Evolutionary conservation across 108 stramenopile species (phyloP).

Genomic region (Cylindrotheca fusiformis): DNA sequence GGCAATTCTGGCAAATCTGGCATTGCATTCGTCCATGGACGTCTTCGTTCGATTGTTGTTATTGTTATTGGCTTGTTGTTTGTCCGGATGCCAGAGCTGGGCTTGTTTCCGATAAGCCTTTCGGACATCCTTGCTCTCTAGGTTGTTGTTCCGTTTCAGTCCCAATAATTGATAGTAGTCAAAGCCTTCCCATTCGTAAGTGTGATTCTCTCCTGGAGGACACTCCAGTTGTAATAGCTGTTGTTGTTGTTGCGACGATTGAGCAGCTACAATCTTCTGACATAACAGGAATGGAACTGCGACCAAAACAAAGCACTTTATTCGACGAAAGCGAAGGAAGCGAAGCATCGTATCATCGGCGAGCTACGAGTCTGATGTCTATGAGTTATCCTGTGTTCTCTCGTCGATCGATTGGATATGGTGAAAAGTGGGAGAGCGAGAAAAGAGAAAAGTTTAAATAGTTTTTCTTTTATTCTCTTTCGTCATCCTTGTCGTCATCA

Average conservation of each 20-base stretch:
- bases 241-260: conserved; percentile 15
- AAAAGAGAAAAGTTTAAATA: too few species aligned
- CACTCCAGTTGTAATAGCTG: conserved; percentile 17
- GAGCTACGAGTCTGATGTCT: too few species aligned
- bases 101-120: conserved; percentile 77
- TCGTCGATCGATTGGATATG: too few species aligned
- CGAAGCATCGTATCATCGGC: too few species aligned
- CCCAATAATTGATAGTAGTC: conserved; percentile 51
- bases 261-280: too few species aligned
- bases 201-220: not conserved
- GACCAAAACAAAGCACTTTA: conserved; percentile 1
- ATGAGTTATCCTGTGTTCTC: too few species aligned
- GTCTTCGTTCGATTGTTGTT: conserved; percentile 29
- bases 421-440: too few species aligned
- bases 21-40: conserved; percentile 45
- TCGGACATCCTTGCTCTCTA: conserved; percentile 53
- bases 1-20: conserved; percentile 66
- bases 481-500: conserved; percentile 1
- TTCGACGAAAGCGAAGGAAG: not conserved
- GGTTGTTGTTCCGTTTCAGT: conserved; percentile 17
- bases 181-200: conserved; percentile 50
- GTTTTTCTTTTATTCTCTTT: too few species aligned
- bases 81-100: conserved; percentile 75
- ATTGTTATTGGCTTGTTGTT: conserved; percentile 15
- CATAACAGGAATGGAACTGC: too few species aligned